Evolutionary conservation across 257 asterid species (phyloP).

Genomic region (Lycium barbarum): DNA sequence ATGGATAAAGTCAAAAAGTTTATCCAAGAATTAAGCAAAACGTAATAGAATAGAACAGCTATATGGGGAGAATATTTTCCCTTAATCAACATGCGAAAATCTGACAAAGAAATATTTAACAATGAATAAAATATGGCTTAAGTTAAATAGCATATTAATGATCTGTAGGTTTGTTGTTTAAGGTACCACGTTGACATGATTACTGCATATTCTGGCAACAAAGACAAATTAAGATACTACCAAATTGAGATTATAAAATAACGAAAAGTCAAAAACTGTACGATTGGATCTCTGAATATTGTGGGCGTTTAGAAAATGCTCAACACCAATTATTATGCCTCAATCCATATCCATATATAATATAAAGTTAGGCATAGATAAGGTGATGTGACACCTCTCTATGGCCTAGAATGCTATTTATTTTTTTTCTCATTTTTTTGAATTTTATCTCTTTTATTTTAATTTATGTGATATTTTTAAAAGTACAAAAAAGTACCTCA

Average conservation of each 20-base stretch:
- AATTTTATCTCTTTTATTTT: too few species aligned
- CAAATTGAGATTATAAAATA: not conserved
- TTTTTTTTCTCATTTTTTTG: too few species aligned
- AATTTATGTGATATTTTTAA: too few species aligned
- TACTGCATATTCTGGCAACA: not conserved
- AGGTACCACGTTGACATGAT: not conserved
- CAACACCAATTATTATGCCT: not conserved
- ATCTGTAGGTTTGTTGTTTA: not conserved
- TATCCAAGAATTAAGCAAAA: not conserved
- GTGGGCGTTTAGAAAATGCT: not conserved
- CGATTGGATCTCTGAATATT: not conserved
- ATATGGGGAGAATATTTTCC: not conserved
- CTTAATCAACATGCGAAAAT: not conserved
- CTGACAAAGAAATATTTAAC: not conserved
- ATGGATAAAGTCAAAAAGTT: slow-evolving; percentile 12
- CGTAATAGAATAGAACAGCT: not conserved
- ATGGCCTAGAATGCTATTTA: too few species aligned
- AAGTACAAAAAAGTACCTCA: too few species aligned
- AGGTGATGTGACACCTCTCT: too few species aligned
- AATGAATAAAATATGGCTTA: not conserved
- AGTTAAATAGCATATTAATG: slow-evolving; percentile 1
- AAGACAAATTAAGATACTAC: not conserved
- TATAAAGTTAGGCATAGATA: too few species aligned
- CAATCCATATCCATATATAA: too few species aligned
- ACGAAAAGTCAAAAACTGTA: not conserved